Evolutionary conservation across 2,329 filamentous ascomycete species (phyloP), one percentile per base, ranked within the genome.

Genomic region (Scytalidium sp.): DNA sequence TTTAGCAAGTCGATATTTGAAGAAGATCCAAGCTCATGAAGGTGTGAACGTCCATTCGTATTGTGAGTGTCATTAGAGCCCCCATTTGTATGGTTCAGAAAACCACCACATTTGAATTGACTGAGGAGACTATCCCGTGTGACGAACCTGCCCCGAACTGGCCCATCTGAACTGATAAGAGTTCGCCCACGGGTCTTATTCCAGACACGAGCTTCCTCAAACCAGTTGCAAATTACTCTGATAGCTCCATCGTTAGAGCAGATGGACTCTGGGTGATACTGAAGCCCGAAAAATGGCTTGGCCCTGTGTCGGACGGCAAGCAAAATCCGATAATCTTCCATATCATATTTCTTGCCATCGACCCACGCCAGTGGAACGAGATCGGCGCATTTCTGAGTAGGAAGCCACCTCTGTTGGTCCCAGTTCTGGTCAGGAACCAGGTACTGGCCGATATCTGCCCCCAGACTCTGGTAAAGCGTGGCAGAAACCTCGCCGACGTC

Each of bases 251-350:
- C 68, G 25, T 80, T 82, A 27, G 85, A 87, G 65, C 84, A 88
- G 23, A 83, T 75, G 0, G 84, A 88, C 61, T 89, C 85, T 0
- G 85, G 85, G 60, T 89, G 85, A 58, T 87, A 88, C 56, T 88
- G 85, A 7, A 88, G 74, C 1, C 80, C 85, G 75, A 80, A 87
- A 52, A 85, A 85, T 2, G 85, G 85, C 53, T 80, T 81, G 3
- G 60, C 56, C 9, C 52, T 65, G 62, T 89, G 86, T 51, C 70
- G 72, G 7, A 78, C 77, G 7, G 75, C 83, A 80, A 87, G 86
- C 22, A 87, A 62, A 3, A 83, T 74, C n/a, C 58, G 53, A 11
- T 55, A 52, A 50, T 64, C 60, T 42, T 65, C 62, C 19, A 60
- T 60, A 13, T 56, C 62, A 17, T 59, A 60, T 42, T 61, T 46